These are phyloP conservation scores for Terana coerulea DNA, from an alignment of 768 basidiomycete genomes.

Conservation along the genomic window DNA sequence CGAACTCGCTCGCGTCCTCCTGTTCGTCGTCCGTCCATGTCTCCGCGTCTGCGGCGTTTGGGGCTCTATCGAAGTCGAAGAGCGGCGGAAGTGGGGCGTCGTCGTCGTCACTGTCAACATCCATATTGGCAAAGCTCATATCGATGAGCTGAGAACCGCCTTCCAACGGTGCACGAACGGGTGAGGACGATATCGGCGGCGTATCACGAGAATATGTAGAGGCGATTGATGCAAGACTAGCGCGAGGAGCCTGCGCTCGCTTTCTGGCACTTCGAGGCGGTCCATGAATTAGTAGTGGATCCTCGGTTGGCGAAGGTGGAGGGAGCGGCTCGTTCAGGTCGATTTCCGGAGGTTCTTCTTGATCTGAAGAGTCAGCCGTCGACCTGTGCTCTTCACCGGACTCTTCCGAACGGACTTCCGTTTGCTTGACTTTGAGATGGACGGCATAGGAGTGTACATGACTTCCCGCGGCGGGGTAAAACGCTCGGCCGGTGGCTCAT, in stretches of 20 bases:
- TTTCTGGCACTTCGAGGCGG: constrained; percentile 21
- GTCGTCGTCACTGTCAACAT: constrained; percentile 12
- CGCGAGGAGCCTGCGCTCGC: not conserved
- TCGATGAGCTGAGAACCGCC: constrained; percentile 15
- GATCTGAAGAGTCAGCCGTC: constrained; percentile 24
- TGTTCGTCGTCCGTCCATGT: constrained; percentile 17
- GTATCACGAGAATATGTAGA: constrained; percentile 29
- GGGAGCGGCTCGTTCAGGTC: constrained; percentile 56
- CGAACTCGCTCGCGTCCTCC: constrained; percentile 19
- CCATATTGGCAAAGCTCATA: constrained; percentile 13
- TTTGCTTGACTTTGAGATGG: constrained; percentile 36
- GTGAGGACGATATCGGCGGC: constrained; percentile 31
- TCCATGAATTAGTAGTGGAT: constrained; percentile 63
- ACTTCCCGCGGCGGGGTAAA: constrained; percentile 72
- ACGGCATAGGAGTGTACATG: constrained; percentile 36
- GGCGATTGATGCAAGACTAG: constrained; percentile 24
- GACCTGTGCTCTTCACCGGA: constrained; percentile 15
- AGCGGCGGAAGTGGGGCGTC: constrained; percentile 8
- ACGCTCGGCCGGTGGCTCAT: constrained; percentile 64
- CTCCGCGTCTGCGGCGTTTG: constrained; percentile 9
- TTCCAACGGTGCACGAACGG: constrained; percentile 13
- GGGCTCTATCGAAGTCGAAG: constrained; percentile 2
- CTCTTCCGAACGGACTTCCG: constrained; percentile 26
- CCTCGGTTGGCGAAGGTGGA: constrained; percentile 73
- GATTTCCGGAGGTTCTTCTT: constrained; percentile 66